Percentiles rank a stretch among this genome's conserved stretches.
These are phyloP conservation scores for Ricinus communis DNA, from an alignment of 345 rosid species.

Conservation along the genomic window DNA sequence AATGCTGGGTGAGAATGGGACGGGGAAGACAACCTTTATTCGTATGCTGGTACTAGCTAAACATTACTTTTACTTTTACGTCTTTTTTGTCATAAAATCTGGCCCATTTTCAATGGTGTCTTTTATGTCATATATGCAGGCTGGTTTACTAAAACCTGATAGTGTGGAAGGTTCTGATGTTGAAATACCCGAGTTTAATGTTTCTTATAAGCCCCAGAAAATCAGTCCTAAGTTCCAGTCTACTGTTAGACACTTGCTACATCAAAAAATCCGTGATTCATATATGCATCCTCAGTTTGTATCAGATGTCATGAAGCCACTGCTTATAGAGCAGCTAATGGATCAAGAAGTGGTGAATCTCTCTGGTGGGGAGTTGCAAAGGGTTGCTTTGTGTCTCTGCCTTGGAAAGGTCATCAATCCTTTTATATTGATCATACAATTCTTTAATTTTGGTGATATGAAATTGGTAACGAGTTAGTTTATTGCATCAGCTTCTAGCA, in stretches of 20 bases:
- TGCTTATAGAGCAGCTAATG: slow-evolving; percentile 93
- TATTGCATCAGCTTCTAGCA: no score
- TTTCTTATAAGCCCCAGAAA: slow-evolving; percentile 98
- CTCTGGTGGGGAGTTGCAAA: slow-evolving; percentile 98
- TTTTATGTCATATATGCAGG: slow-evolving; percentile 47
- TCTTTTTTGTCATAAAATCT: slow-evolving; percentile 2
- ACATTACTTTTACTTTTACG: slow-evolving; percentile 8
- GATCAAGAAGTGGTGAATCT: slow-evolving; percentile 95
- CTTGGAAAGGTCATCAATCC: slow-evolving; percentile 77
- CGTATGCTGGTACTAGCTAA: slow-evolving; percentile 82
- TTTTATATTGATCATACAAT: neutral
- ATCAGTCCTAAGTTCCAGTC: slow-evolving; percentile 82
- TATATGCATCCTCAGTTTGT: slow-evolving; percentile 93
- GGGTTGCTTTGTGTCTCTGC: slow-evolving; percentile 93
- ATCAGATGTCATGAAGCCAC: slow-evolving; percentile 99
- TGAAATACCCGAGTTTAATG: slow-evolving; percentile 93
- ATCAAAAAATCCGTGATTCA: slow-evolving; percentile 85
- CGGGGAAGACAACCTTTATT: slow-evolving; percentile 96
- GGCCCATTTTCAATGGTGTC: neutral
- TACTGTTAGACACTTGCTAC: slow-evolving; percentile 83
- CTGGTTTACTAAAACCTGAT: slow-evolving; percentile 92
- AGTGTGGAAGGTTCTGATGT: slow-evolving; percentile 61
- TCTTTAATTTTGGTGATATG: neutral
- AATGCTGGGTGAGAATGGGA: slow-evolving; percentile 99
- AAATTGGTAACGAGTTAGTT: no score